These are phyloP conservation scores for Plasmodium knowlesi DNA, from an alignment of 169 alveolate species.

Conservation along the genomic window DNA sequence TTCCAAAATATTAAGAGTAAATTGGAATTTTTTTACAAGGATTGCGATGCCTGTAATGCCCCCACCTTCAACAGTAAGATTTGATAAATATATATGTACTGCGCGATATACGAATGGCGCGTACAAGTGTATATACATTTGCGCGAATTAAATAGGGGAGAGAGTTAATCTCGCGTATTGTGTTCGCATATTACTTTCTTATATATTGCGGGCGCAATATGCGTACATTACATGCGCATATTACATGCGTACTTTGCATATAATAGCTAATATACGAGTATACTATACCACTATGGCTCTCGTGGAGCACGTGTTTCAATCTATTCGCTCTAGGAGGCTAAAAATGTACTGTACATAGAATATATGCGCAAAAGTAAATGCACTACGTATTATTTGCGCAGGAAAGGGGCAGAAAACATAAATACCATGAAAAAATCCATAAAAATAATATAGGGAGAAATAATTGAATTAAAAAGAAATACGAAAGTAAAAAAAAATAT, in stretches of 20 bases:
- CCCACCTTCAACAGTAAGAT: conserved; percentile 60
- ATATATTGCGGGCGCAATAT: too few species aligned
- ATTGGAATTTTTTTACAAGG: conserved; percentile 49
- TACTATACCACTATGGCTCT: background rate
- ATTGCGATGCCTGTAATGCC: conserved; percentile 57
- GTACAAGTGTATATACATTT: background rate
- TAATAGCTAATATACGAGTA: background rate
- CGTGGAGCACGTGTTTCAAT: background rate
- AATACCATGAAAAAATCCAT: background rate
- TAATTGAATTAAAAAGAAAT: background rate
- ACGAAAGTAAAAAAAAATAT: background rate
- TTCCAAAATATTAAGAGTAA: conserved; percentile 43
- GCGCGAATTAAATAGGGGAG: background rate
- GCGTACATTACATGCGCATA: background rate
- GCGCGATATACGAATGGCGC: background rate
- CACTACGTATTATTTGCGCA: background rate
- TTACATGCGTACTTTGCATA: background rate
- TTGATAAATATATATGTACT: background rate
- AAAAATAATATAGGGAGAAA: background rate
- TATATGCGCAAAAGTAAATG: background rate
- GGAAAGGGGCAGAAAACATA: background rate
- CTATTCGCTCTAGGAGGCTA: background rate
- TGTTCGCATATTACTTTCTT: too few species aligned
- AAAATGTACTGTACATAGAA: background rate
- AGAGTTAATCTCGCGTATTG: background rate